Evolutionary conservation across 2,329 filamentous ascomycete species (phyloP).

Genomic region (Polychaeton citri): DNA sequence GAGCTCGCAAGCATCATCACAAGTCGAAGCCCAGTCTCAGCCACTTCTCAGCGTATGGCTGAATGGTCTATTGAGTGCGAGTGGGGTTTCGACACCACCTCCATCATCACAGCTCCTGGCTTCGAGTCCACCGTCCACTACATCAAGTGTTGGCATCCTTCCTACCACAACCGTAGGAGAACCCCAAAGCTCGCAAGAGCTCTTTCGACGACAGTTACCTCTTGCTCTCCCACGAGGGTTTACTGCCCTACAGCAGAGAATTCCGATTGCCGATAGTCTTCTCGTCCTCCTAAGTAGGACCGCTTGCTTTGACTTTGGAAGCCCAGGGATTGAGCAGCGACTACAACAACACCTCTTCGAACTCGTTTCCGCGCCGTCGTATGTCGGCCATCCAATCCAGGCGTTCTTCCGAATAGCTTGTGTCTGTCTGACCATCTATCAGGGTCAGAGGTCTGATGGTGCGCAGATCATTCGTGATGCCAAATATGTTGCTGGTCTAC

Average conservation of each 20-base stretch:
- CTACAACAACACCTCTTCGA: slow-evolving; percentile 19
- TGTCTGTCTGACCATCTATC: slow-evolving; percentile 19
- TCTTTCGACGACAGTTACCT: slow-evolving; percentile 9
- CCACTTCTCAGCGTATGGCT: not conserved
- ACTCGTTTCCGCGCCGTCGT: slow-evolving; percentile 10
- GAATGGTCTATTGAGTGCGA: not conserved
- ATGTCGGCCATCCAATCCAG: slow-evolving; percentile 15
- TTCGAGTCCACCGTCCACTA: not conserved
- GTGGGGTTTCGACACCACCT: not conserved
- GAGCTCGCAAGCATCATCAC: not conserved
- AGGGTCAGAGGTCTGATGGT: slow-evolving; percentile 17
- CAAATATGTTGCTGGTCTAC: slow-evolving; percentile 17
- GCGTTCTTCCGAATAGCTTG: slow-evolving; percentile 19
- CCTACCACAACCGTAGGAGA: not conserved
- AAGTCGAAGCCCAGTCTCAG: not conserved
- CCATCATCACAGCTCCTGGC: not conserved
- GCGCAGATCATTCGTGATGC: slow-evolving; percentile 13
- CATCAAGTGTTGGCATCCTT: not conserved
- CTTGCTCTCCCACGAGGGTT: slow-evolving; percentile 21
- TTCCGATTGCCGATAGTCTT: slow-evolving; percentile 14
- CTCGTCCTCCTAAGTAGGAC: slow-evolving; percentile 17
- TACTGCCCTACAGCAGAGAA: slow-evolving; percentile 13
- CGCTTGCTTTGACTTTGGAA: slow-evolving; percentile 20
- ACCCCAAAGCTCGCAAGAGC: not conserved
- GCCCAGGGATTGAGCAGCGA: slow-evolving; percentile 16